Conservation (phyloP, 164 flowering plant genomes). For the Stephania cephalantha region DNA sequence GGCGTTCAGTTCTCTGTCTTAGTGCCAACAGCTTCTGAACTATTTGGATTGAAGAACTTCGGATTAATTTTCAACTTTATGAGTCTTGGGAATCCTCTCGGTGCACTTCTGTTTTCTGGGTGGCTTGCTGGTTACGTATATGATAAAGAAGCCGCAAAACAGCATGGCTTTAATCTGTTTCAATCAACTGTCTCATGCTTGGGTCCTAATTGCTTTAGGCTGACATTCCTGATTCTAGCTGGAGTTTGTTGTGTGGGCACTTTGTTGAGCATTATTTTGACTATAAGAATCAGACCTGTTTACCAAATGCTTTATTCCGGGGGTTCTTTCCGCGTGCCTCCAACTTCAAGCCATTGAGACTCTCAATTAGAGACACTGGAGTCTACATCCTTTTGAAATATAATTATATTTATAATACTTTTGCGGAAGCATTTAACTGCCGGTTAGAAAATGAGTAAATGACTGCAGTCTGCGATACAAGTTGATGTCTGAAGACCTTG, state of each 20-base stretch:
- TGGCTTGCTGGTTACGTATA: conserved; percentile 67
- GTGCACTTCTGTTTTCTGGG: conserved; percentile 78
- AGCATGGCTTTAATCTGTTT: conserved; percentile 29
- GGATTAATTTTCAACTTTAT: conserved; percentile 69
- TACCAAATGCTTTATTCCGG: conserved; percentile 80
- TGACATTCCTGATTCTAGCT: conserved; percentile 66
- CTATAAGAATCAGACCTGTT: conserved; percentile 59
- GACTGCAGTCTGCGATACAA: neutral
- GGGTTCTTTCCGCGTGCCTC: conserved; percentile 68
- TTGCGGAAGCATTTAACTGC: neutral
- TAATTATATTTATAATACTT: neutral
- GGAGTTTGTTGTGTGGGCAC: conserved; percentile 59
- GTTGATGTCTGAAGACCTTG: neutral
- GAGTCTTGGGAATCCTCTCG: conserved; percentile 69
- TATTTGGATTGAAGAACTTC: conserved; percentile 80
- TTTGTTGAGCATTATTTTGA: conserved; percentile 48
- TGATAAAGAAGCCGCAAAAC: conserved; percentile 61
- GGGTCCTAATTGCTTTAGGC: conserved; percentile 69
- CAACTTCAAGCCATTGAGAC: conserved; percentile 31
- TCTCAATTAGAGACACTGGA: neutral
- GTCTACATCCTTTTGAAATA: neutral
- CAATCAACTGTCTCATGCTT: conserved; percentile 41
- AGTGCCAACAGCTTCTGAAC: conserved; percentile 87
- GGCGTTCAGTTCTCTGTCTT: conserved; percentile 78
- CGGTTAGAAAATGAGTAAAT: neutral